Evolutionary conservation across 2,329 filamentous ascomycete genomes (phyloP).

Genomic region (Gremmenia infestans): DNA sequence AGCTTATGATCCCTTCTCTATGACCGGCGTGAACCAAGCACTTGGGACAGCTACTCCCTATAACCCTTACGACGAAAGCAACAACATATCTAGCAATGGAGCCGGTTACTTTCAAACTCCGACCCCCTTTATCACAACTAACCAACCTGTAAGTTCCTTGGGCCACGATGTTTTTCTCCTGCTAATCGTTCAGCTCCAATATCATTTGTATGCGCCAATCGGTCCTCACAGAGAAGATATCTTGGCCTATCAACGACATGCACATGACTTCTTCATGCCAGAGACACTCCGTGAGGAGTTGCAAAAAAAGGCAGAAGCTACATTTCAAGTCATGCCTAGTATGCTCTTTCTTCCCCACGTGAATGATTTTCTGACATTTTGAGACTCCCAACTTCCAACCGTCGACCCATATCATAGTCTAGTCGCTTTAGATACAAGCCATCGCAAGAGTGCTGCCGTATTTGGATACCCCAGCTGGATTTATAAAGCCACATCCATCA

Average conservation of each 20-base stretch:
- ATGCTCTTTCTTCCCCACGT: conserved; percentile 29
- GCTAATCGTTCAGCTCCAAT: conserved; percentile 58
- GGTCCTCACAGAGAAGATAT: conserved; percentile 79
- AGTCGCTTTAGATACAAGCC: conserved; percentile 78
- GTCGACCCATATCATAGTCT: conserved; percentile 90
- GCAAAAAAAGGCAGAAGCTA: conserved; percentile 81
- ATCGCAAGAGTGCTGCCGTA: conserved; percentile 69
- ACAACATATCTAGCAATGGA: conserved; percentile 47
- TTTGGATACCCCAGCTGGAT: conserved; percentile 92
- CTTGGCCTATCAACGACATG: conserved; percentile 76
- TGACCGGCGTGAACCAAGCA: conserved; percentile 49
- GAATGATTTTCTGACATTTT: conserved; percentile 12
- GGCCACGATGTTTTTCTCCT: background rate
- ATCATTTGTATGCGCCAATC: conserved; percentile 87
- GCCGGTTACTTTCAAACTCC: conserved; percentile 64
- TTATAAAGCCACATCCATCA: conserved; percentile 87
- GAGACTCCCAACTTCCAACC: conserved; percentile 65
- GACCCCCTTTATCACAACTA: conserved; percentile 45
- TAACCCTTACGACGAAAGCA: conserved; percentile 75
- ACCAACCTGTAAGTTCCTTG: conserved; percentile 50
- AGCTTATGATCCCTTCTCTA: conserved; percentile 60
- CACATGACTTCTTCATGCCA: conserved; percentile 88
- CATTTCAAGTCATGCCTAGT: conserved; percentile 79
- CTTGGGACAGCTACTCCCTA: conserved; percentile 46
- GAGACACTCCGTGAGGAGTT: conserved; percentile 83